Conservation (phyloP, 2,329 filamentous ascomycete species). For the Monilinia polystroma region DNA sequence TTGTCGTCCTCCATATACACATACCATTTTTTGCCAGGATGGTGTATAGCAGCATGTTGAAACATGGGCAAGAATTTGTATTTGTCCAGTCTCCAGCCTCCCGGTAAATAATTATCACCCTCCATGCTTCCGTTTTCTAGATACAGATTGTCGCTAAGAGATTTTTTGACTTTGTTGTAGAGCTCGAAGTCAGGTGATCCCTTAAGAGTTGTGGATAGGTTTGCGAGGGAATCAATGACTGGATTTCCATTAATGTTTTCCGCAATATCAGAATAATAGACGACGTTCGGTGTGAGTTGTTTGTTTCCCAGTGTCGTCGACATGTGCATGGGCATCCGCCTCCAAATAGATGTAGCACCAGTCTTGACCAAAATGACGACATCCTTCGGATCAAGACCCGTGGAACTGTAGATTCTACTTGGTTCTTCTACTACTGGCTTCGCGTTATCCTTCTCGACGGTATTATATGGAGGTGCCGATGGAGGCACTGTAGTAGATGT, state of each 20-base stretch:
- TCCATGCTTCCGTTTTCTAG: conserved; percentile 26
- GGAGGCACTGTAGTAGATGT: neutral
- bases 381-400: conserved; percentile 25
- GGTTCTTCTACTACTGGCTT: conserved; percentile 4
- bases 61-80: conserved; percentile 63
- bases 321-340: conserved; percentile 28
- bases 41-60: conserved; percentile 52
- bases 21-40: conserved; percentile 57
- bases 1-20: conserved; percentile 60
- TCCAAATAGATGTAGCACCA: conserved; percentile 27
- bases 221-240: conserved; percentile 26
- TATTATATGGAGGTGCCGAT: neutral
- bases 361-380: conserved; percentile 28
- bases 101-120: conserved; percentile 26
- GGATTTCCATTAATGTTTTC: conserved; percentile 26
- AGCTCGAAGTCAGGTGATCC: conserved; percentile 26
- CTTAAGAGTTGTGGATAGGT: conserved; percentile 26
- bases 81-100: conserved; percentile 57
- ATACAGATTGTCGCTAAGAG: conserved; percentile 24
- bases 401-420: neutral
- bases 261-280: conserved; percentile 25
- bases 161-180: conserved; percentile 22
- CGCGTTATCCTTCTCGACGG: neutral
- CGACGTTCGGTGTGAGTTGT: conserved; percentile 23
- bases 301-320: conserved; percentile 26